Base-by-base conservation (phyloP, 139 green algal species). In the Auxenochlorella pyrenoidosa region DNA sequence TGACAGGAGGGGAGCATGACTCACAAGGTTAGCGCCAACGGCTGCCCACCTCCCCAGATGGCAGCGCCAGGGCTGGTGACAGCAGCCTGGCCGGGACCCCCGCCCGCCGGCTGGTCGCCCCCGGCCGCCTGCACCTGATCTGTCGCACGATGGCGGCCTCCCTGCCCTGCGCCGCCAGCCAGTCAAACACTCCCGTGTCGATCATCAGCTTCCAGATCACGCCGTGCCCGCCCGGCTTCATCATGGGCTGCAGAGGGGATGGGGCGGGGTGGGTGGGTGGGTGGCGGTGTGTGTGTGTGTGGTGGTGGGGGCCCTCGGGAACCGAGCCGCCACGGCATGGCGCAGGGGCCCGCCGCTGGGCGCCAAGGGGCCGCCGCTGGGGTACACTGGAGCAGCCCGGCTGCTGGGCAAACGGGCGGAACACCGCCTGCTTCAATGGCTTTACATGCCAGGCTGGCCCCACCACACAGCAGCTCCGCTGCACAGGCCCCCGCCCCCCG, bases 121-220 rank as follows among this genome's bases (percentile, higher is more conserved):
- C 6, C 24, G 19, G 1, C 34, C 3, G 40, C 26, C 5, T 77
- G 41, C 76, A 93, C 90, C 91, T 95, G 90, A 99, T 98, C 90
- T 99, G 97, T 4, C 97, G 94, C 44, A 99, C 91, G 13, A 98
- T 86, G 0, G 93, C 95, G 3, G 95, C 95, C 85, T 93, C 86
- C 8, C 95, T 87, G 19, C 91, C 89, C 54, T 92, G 88, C 43
- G 63, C 85, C 12, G 43, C 88, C 44, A 98, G 89, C 96, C 96
- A 98, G 77, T 93, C 90, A 66, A 98, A 98, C 70, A 97, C 91
- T 30, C 96, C 97, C 81, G 97, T 86, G 89, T 99, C 98, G 30
- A 92, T 89, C 95, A 99, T 98, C 26, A 99, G 94, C 94, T 99
- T 99, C 98, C 98, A 99, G 83, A 99, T 98, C 58, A 96, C 98